Percentiles rank a stretch among this genome's conserved stretches.
Conservation (phyloP, 768 basidiomycete genomes). For the Mycena venus region DNA sequence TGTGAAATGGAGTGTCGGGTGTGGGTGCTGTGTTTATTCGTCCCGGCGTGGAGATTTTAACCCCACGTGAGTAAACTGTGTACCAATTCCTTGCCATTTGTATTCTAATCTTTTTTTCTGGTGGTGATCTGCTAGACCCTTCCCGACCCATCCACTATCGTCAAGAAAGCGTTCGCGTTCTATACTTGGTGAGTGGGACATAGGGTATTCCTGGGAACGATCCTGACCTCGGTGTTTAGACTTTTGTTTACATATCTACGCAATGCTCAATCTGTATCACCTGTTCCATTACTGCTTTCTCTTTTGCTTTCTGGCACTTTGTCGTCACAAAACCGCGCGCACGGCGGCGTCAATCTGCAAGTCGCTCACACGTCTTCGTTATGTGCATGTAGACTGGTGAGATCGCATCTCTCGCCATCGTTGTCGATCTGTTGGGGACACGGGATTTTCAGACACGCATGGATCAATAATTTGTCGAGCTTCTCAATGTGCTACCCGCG, state of each 20-base stretch:
- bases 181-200: slow-evolving; percentile 44
- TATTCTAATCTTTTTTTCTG: slow-evolving; percentile 11
- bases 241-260: slow-evolving; percentile 9
- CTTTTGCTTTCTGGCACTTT: background rate
- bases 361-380: too few species aligned
- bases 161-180: slow-evolving; percentile 61
- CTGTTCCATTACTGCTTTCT: background rate
- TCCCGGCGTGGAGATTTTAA: slow-evolving; percentile 1
- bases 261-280: slow-evolving; percentile 30
- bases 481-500: background rate
- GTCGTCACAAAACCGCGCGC: too few species aligned
- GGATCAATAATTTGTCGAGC: background rate
- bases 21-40: slow-evolving; percentile 15
- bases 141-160: slow-evolving; percentile 30
- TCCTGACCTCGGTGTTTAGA: background rate
- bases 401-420: background rate
- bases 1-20: slow-evolving; percentile 11
- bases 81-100: background rate
- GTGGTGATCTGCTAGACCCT: slow-evolving; percentile 18
- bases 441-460: background rate
- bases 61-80: background rate
- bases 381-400: background rate
- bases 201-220: background rate
- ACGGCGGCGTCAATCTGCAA: background rate
- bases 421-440: background rate